These are phyloP conservation scores for Ogataea parapolymorpha DNA, from an alignment of 805 yeast species.

Conservation along the genomic window DNA sequence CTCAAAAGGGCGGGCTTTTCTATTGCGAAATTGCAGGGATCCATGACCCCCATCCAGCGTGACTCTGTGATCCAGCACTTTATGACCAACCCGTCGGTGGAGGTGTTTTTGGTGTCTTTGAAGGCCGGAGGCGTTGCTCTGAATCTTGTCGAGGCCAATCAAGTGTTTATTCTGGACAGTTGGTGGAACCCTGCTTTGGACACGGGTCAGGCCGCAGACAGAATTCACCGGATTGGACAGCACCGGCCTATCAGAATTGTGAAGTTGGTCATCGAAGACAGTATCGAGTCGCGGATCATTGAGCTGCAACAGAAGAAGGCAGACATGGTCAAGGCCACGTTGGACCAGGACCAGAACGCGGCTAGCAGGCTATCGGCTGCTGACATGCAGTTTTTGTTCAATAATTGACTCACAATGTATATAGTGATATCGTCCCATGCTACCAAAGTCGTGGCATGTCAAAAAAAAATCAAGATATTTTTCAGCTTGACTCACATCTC, in stretches of 20 bases:
- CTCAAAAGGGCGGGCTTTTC: constrained; percentile 90
- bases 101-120: constrained; percentile 88
- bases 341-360: constrained; percentile 89
- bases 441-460: constrained; percentile 7
- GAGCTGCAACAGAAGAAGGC: constrained; percentile 97
- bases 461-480: constrained; percentile 2
- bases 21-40: constrained; percentile 92
- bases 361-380: constrained; percentile 86
- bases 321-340: constrained; percentile 95
- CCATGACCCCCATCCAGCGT: constrained; percentile 94
- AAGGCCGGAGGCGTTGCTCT: constrained; percentile 99
- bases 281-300: constrained; percentile 92
- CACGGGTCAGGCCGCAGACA: constrained; percentile 92
- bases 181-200: constrained; percentile 99
- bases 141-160: constrained; percentile 94
- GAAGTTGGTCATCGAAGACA: constrained; percentile 90
- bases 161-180: constrained; percentile 92
- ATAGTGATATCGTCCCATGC: not conserved
- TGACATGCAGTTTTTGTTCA: constrained; percentile 91
- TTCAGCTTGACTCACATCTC: constrained; percentile 4
- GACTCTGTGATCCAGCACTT: constrained; percentile 87
- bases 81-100: constrained; percentile 89
- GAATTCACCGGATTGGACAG: constrained; percentile 97
- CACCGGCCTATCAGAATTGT: constrained; percentile 91
- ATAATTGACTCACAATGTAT: constrained; percentile 45